phyloP scores from a whole-genome alignment of 2,329 filamentous ascomycete species.

The Sporothrix brasiliensis region DNA sequence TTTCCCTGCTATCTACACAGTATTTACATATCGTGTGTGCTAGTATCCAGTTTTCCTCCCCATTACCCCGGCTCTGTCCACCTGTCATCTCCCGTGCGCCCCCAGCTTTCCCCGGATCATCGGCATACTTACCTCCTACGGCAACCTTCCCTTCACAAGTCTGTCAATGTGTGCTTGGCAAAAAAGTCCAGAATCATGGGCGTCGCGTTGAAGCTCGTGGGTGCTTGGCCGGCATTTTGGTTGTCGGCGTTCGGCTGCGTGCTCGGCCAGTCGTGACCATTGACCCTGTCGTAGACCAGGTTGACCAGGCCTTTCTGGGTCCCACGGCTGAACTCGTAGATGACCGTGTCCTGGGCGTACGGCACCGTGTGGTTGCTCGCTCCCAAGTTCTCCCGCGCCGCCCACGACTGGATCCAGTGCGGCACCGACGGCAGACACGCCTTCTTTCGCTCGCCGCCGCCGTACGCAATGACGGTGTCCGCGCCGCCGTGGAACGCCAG shows the following conservation, averaged over 20 bases:
- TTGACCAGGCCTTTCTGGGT: background rate
- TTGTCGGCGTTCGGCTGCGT: slow-evolving; percentile 20
- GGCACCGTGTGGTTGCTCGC: background rate
- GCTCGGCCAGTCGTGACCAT: slow-evolving; percentile 25
- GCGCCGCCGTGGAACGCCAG: slow-evolving; percentile 20
- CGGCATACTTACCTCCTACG: background rate
- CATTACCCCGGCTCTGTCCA: background rate
- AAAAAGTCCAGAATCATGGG: slow-evolving; percentile 23
- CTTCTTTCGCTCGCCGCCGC: slow-evolving; percentile 18
- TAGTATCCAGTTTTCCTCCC: background rate
- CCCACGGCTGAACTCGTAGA: slow-evolving; percentile 5
- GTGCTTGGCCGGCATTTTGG: background rate
- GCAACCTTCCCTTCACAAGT: background rate
- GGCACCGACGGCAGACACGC: slow-evolving; percentile 20
- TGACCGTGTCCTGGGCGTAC: background rate
- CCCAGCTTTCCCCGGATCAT: background rate
- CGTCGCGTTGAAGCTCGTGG: slow-evolving; percentile 21
- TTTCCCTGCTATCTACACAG: background rate
- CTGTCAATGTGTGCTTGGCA: background rate
- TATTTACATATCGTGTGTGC: background rate
- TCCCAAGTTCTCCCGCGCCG: background rate
- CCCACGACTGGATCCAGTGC: slow-evolving; percentile 22
- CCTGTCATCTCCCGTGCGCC: background rate
- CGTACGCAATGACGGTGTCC: background rate
- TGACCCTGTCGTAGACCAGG: slow-evolving; percentile 23